These are phyloP conservation scores for Cymbidium sinense DNA, from an alignment of 106 monocot genomes.

Conservation along the genomic window DNA sequence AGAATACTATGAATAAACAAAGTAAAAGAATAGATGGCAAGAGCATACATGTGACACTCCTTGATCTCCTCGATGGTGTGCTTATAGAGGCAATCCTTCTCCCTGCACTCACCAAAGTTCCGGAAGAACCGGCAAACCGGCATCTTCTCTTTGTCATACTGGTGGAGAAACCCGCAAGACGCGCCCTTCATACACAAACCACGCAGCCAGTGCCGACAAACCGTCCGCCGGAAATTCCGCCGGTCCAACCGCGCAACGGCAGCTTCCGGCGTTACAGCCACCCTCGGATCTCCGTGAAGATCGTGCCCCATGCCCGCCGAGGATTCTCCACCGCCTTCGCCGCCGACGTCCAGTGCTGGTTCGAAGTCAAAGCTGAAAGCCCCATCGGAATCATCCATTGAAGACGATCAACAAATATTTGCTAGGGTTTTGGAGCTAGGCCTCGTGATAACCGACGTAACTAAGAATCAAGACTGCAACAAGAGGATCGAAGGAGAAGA, in stretches of 20 bases:
- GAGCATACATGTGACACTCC: conserved; percentile 90
- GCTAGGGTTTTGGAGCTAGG: not conserved
- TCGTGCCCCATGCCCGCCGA: conserved; percentile 1
- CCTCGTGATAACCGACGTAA: too few relatives aligned
- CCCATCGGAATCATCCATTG: conserved; percentile 76
- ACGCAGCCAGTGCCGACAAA: conserved; percentile 94
- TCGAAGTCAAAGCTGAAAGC: conserved; percentile 94
- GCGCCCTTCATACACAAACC: conserved; percentile 96
- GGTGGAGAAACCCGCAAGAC: conserved; percentile 90
- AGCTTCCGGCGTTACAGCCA: not conserved
- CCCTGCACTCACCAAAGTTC: conserved; percentile 83
- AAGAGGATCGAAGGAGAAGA: not conserved
- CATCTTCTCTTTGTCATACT: conserved; percentile 95
- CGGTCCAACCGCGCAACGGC: conserved; percentile 21
- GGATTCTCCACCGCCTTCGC: not conserved
- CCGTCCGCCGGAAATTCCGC: conserved; percentile 86
- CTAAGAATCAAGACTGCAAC: not conserved
- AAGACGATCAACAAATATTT: not conserved
- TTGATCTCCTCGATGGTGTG: conserved; percentile 95
- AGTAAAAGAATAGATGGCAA: not conserved
- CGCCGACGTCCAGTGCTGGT: conserved; percentile 63
- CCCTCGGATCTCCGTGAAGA: not conserved
- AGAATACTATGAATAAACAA: not conserved
- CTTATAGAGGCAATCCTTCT: conserved; percentile 98
- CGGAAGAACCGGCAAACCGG: conserved; percentile 92